Base-by-base conservation (phyloP, 1,284 basidiomycete genomes). In the Agroathelia rolfsii region DNA sequence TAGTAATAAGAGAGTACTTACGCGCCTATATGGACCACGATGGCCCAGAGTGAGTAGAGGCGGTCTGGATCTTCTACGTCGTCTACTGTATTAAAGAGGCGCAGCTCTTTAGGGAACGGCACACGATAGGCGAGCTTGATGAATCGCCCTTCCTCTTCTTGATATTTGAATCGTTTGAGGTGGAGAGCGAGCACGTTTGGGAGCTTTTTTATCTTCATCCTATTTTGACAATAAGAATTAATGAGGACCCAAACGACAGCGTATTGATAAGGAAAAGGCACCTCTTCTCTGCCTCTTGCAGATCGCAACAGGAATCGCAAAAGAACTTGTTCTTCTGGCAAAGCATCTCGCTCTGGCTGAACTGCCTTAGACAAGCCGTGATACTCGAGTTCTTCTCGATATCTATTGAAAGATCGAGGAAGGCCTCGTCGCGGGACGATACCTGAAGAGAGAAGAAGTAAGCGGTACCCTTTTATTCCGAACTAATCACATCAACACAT, bases 311-410 rank as follows among this genome's bases (percentile, higher is more conserved):
- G 11, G 81, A 76, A 57, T 98, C 95, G 55, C 94, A 98, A 58
- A 92, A 96, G 58, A 97, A 98, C 61, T 97, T 98, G 69, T 98
- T 97, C 53, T 78, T 84, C 51, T 93, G 87, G 47, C 89, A 93
- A 12, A 98, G 73, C 92, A 96, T 98, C 59, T 98, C 95, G 52
- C 84, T 89, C 24, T 92, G 90, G 48, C 89, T 94, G 55, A 98
- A 98, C 53, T 94, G 88, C 28, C 90, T 74, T 33, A 98, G 71
- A 56, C 94, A 97, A 5, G 92, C 84, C 0, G 93, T 94, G 32
- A 98, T 79, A 41, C 88, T 94, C 3, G 89, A 85, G 58, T 97
- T 94, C 56, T 94, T 88, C 52, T 96, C 90, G 43, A 98, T 97
- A 56, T 98, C 94, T 55, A 98, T 92, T 6, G 92, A 96, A 15